These are phyloP conservation scores for Juncus effusus DNA, from an alignment of 176 grass and related monocot genomes.

Conservation along the genomic window DNA sequence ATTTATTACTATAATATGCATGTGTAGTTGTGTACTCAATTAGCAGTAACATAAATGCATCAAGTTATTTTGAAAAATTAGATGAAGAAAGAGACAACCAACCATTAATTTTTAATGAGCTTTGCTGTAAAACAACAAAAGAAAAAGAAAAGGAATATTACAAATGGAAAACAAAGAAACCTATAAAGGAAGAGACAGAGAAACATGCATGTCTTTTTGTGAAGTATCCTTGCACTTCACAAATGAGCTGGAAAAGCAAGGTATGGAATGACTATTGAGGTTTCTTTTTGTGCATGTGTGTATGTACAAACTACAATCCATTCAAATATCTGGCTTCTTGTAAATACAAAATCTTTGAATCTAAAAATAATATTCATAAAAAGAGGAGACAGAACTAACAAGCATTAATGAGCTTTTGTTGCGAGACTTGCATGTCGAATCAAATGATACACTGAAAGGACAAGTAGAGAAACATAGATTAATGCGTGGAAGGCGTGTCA, in stretches of 20 bases:
- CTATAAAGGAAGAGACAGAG: neutral
- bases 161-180: conserved; percentile 9
- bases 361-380: neutral
- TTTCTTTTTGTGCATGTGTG: too few relatives aligned
- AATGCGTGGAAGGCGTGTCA: too few relatives aligned
- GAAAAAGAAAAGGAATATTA: neutral
- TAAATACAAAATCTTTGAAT: neutral
- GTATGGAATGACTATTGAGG: too few relatives aligned
- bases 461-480: too few relatives aligned
- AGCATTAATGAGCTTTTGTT: too few relatives aligned
- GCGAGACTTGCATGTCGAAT: too few relatives aligned
- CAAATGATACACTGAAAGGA: too few relatives aligned
- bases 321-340: neutral
- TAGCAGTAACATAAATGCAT: too few relatives aligned
- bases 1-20: too few relatives aligned
- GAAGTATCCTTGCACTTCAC: neutral
- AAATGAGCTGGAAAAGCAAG: conserved; percentile 24
- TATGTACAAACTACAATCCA: neutral
- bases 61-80: neutral
- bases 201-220: conserved; percentile 8
- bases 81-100: conserved; percentile 21
- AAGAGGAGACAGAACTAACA: neutral
- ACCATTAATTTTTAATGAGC: conserved; percentile 27
- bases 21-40: too few relatives aligned
- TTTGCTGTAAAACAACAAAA: conserved; percentile 8